A percentile compares a stretch with the other conserved stretches of the same genome.
Conservation (phyloP, 192 early-diverging fungal genomes). For the Umbelopsis sp. region DNA sequence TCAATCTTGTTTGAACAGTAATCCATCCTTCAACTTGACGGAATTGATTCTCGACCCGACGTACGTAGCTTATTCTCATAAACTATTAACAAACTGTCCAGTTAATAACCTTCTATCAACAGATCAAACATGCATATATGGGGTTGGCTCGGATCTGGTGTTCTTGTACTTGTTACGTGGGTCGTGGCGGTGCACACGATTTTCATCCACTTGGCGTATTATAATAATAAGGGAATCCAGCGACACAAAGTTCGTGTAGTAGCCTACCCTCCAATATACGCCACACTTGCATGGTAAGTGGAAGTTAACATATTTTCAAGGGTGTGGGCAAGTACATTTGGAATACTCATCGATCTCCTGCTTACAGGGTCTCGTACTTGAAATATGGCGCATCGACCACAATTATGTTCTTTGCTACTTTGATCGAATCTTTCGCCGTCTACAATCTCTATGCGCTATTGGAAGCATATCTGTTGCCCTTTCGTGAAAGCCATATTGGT, state of each 20-base stretch:
- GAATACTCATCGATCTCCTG: background rate
- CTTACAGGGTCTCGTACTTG: constrained; percentile 30
- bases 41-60: constrained; percentile 29
- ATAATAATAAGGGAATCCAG: constrained; percentile 24
- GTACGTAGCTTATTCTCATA: background rate
- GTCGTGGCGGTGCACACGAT: constrained; percentile 32
- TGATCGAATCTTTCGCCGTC: constrained; percentile 44
- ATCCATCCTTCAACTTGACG: constrained; percentile 31
- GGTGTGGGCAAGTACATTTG: no score
- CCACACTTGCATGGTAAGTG: constrained; percentile 31
- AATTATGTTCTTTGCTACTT: constrained; percentile 43
- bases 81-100: background rate
- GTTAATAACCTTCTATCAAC: background rate
- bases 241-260: constrained; percentile 34
- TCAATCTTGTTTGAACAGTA: constrained; percentile 15
- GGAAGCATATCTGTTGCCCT: constrained; percentile 37
- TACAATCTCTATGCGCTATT: constrained; percentile 37
- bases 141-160: constrained; percentile 39
- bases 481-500: constrained; percentile 25
- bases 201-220: constrained; percentile 26
- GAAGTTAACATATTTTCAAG: no score
- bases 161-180: constrained; percentile 26
- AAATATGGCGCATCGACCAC: constrained; percentile 38
- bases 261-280: constrained; percentile 27
- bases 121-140: constrained; percentile 37